Base-by-base conservation (phyloP, 306 rosid species). In the Vicia villosa region DNA sequence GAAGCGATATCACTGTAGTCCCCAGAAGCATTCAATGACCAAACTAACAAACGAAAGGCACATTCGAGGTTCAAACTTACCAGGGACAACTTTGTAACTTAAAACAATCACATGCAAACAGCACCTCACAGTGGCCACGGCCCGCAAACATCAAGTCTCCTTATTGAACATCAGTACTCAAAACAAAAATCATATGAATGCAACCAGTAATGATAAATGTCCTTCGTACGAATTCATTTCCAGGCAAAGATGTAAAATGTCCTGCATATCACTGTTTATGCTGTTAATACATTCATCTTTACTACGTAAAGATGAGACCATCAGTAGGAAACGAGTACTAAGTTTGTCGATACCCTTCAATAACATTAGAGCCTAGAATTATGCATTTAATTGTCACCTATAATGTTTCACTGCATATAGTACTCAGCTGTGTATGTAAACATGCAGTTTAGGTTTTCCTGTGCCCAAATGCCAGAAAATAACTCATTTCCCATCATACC, bases 231-330 rank as follows among this genome's bases (percentile, higher is more conserved):
- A 54, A 17, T 40, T 55, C 36, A 54, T 52, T 54, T 73, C 21
- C 54, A 6, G 11, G 41, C n/a, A 21, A 34, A 20, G 47, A 54
- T 14, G 19, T 21, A 54, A 42, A n/a, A 14, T 51, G 55, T 19
- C 32, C 30, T 56, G 45, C 26, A 68, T 57, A 46, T 57, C 51
- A 58, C 63, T 64, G 63, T 36, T 45, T 32, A 42, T 55, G 30
- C 6, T 20, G 38, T 50, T 17, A 45, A 21, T 32, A 45, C 45
- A 34, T 14, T 51, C n/a, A 56, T 5, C 62, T 30, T 68, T 15
- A 62, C 71, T 32, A 32, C 56, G 45, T 63, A 40, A 26, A 20
- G 36, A 19, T 51, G 4, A 32, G 6, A 34, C 32, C 32, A 51
- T 51, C 41, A 2, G 17, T 17, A 28, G 49, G 45, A 26, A 49